Base-by-base conservation (phyloP, 1,284 basidiomycete species). In the Papiliotrema laurentii region DNA sequence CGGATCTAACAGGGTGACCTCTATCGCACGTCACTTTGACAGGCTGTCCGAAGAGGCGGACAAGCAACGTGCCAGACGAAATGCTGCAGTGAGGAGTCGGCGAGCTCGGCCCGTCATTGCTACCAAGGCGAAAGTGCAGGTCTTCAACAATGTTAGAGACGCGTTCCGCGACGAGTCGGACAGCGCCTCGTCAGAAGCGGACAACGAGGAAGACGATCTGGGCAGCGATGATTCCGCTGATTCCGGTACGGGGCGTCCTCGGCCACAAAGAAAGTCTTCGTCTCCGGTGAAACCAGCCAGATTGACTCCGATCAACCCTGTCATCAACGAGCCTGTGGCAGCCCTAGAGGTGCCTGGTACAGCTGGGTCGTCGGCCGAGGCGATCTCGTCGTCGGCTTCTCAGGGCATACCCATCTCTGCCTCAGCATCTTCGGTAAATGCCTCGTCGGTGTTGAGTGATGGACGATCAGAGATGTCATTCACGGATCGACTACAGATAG, bases 61-160 rank as follows among this genome's bases (percentile, higher is more conserved):
- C 51, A 67, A 76, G 10, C 77, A 79, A 44, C 64, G 76, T 3
- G 74, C 76, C 47, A 75, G 75, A 47, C 69, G 75, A n/a, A 61
- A 78, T 14, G 64, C 69, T 9, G 52, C 69, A 7, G 68, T 92
- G 60, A 81, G 90, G n/a, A 86, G 87, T 14, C 86, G 84, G 56
- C 83, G 89, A 37, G 89, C 91, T n/a, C 83, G 94, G 33, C 94
- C 96, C 2, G 90, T 98, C 7, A 87, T 87, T 6, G 85, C 86
- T 28, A 87, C 92, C 3, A 83, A 86, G 47, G 91, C 91, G 6
- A 91, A 85, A 53, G 89, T 97, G 0, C 85, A 93, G 65, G 83
- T 97, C 33, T 83, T 97, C 40, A 85, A 89, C 57, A 96, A 89
- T 61, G 83, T 97, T 55, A 85, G 89, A 63, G 92, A 97, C 63